Percentiles rank a stretch among this genome's conserved stretches.
phyloP scores from a whole-genome alignment of 306 rosid species.

The Ziziphus jujuba region DNA sequence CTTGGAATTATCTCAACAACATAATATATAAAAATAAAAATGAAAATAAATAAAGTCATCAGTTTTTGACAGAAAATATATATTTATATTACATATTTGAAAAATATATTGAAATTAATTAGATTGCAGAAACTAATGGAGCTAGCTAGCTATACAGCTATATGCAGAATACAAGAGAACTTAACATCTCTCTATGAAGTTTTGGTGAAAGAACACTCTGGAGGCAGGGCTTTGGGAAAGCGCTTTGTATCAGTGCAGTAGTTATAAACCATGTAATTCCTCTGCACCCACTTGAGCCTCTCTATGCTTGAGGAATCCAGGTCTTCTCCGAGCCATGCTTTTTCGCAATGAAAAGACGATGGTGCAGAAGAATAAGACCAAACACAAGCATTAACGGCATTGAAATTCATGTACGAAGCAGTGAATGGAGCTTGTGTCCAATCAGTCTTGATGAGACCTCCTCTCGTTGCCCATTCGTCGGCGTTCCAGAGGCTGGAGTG shows the following conservation, averaged over 20 bases:
- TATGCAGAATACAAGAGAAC: too few species aligned
- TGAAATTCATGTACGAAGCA: constrained; percentile 51
- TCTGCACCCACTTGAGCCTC: constrained; percentile 60
- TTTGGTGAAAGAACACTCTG: constrained; percentile 44
- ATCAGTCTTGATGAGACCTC: constrained; percentile 71
- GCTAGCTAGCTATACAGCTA: too few species aligned
- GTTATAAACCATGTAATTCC: constrained; percentile 63
- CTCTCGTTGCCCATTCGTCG: constrained; percentile 78
- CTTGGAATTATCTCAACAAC: too few species aligned
- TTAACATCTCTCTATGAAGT: constrained; percentile 17
- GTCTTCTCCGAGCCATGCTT: constrained; percentile 40
- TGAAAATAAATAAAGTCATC: too few species aligned
- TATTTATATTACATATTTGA: too few species aligned
- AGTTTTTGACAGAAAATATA: too few species aligned
- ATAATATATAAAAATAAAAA: too few species aligned
- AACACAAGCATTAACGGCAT: constrained; percentile 48
- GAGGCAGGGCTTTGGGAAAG: constrained; percentile 66
- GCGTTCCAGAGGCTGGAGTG: constrained; percentile 70
- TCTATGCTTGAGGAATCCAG: constrained; percentile 37
- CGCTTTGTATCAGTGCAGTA: constrained; percentile 58
- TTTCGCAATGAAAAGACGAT: constrained; percentile 39
- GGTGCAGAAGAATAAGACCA: too few species aligned
- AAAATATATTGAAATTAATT: too few species aligned
- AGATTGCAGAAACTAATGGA: too few species aligned
- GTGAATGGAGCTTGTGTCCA: constrained; percentile 66